Percentiles rank a stretch among this genome's conserved stretches.
Conservation (phyloP, 2,329 filamentous ascomycete genomes). For the Tolypocladium tropicale region DNA sequence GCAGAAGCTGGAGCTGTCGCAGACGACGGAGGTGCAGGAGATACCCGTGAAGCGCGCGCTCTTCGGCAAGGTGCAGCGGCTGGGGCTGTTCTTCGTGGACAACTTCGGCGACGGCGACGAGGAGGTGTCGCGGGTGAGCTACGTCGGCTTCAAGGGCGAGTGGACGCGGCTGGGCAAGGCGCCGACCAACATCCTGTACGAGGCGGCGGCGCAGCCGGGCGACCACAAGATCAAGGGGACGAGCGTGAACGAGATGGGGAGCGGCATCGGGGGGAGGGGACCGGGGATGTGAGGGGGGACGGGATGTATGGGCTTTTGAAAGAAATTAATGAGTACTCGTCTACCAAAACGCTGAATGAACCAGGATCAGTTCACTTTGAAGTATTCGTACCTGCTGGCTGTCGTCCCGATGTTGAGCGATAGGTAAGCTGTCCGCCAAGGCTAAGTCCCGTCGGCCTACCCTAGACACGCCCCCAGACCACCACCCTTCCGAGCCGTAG, state of each 20-base stretch:
- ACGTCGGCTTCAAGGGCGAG: constrained; percentile 88
- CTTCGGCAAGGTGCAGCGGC: constrained; percentile 74
- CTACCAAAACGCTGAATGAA: no score
- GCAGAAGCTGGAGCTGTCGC: constrained; percentile 68
- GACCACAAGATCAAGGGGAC: constrained; percentile 67
- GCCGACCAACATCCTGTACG: constrained; percentile 80
- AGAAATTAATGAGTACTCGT: background rate
- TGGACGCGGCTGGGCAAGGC: constrained; percentile 69
- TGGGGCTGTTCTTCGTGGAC: constrained; percentile 83
- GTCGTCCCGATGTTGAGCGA: background rate
- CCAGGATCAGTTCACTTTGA: background rate
- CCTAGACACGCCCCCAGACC: background rate
- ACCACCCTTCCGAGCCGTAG: constrained; percentile 3
- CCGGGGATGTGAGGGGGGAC: constrained; percentile 13
- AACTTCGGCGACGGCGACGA: constrained; percentile 78
- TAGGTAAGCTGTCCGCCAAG: background rate
- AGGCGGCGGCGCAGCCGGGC: constrained; percentile 81
- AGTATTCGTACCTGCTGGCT: background rate
- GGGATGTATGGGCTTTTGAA: background rate
- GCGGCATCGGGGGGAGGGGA: constrained; percentile 36
- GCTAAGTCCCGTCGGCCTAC: background rate
- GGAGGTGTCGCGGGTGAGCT: constrained; percentile 68
- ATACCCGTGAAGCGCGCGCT: constrained; percentile 77
- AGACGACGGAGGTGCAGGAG: constrained; percentile 76
- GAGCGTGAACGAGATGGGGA: constrained; percentile 42